A percentile compares a stretch with the other conserved stretches of the same genome.
Conservation (phyloP, 441 rosid species). For the Populus hybrid region DNA sequence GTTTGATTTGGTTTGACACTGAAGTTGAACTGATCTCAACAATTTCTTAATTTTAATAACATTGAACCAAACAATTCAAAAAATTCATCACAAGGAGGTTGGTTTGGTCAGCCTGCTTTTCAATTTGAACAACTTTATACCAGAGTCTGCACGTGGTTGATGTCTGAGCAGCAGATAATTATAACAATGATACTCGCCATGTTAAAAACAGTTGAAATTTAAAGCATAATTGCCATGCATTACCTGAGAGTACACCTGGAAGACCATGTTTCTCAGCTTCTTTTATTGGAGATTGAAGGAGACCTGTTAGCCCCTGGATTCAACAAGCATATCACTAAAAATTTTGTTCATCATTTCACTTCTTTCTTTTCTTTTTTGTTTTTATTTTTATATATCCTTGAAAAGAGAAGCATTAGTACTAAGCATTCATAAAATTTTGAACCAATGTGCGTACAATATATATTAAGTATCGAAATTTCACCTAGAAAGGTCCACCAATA, state of each 20-base stretch:
- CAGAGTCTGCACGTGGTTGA: neutral
- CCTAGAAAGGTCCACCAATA: neutral
- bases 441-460: neutral
- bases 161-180: neutral
- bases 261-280: conserved; percentile 95
- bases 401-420: neutral
- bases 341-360: neutral
- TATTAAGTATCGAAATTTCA: neutral
- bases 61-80: neutral
- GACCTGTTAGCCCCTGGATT: conserved; percentile 89
- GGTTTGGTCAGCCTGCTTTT: neutral
- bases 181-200: neutral
- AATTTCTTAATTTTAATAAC: neutral
- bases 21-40: neutral
- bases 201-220: neutral
- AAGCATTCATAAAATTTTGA: neutral
- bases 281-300: conserved; percentile 88
- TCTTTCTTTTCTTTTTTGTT: neutral
- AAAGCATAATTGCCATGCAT: conserved; percentile 3
- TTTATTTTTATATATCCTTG: neutral
- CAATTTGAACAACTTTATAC: neutral
- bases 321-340: conserved; percentile 9
- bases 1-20: neutral
- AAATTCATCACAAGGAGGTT: neutral
- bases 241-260: conserved; percentile 97